phyloP scores from a whole-genome alignment of 306 rosid species.

The Ziziphus jujuba region DNA sequence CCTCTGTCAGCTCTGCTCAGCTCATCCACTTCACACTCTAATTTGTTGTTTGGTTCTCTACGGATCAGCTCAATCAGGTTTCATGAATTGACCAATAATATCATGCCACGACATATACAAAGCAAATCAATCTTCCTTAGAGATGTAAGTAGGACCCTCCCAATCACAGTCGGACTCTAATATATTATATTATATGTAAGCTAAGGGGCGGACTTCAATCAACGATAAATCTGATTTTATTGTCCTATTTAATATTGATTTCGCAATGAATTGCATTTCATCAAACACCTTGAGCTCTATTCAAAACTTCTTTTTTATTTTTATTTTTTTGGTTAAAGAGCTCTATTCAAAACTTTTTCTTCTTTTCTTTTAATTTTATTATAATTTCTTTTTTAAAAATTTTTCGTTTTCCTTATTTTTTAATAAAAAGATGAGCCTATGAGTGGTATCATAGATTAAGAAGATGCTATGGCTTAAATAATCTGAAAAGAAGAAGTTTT shows the following conservation, averaged over 20 bases:
- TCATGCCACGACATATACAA: constrained; percentile 7
- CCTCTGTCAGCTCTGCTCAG: constrained; percentile 1
- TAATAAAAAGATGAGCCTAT: no score
- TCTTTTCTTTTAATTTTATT: no score
- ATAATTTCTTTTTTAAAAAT: no score
- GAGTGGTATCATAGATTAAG: no score
- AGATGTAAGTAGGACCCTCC: neutral
- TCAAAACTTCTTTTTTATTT: no score
- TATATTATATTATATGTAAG: neutral
- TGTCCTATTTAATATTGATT: neutral
- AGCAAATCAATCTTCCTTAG: neutral
- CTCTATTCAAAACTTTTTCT: no score
- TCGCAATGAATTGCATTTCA: neutral
- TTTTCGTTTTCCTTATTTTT: no score
- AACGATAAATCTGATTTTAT: neutral
- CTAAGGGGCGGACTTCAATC: neutral
- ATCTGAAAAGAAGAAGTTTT: no score
- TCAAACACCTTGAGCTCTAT: neutral
- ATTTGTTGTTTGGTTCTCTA: neutral
- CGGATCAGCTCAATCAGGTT: neutral
- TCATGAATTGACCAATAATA: constrained; percentile 4
- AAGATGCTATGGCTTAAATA: no score
- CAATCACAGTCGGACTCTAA: neutral
- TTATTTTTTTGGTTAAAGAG: no score
- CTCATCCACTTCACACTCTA: constrained; percentile 32